Conservation (phyloP, 2,329 filamentous ascomycete species). For the Cryphonectria carpinicola region DNA sequence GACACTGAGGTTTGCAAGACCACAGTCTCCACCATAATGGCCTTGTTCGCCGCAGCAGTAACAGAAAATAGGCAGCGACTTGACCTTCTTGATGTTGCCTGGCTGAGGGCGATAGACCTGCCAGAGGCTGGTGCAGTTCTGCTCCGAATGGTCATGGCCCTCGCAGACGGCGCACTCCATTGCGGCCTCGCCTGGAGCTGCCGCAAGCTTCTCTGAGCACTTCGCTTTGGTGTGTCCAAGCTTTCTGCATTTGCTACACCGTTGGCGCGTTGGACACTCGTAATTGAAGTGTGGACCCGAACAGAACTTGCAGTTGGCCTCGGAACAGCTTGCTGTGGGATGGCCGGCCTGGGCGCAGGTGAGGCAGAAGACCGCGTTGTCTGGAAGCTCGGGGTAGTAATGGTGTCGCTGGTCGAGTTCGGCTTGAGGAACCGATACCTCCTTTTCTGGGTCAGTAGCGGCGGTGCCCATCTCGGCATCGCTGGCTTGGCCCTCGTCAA, state of each 20-base stretch:
- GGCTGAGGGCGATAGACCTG: constrained; percentile 53
- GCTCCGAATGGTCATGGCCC: constrained; percentile 60
- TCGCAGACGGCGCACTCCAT: constrained; percentile 64
- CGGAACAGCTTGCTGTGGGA: constrained; percentile 48
- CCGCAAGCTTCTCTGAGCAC: constrained; percentile 61
- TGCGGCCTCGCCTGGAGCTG: constrained; percentile 48
- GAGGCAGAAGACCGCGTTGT: constrained; percentile 52
- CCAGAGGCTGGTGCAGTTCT: constrained; percentile 64
- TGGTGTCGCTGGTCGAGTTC: constrained; percentile 45
- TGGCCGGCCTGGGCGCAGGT: constrained; percentile 57
- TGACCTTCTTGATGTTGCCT: constrained; percentile 51
- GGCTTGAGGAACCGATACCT: constrained; percentile 31
- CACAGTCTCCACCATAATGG: constrained; percentile 64
- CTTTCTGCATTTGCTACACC: constrained; percentile 65
- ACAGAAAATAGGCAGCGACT: constrained; percentile 55
- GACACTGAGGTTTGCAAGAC: constrained; percentile 29
- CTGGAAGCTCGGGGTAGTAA: constrained; percentile 57
- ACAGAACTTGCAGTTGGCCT: constrained; percentile 54
- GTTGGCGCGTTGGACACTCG: constrained; percentile 53
- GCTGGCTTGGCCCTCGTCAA: background rate
- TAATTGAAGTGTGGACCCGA: constrained; percentile 51
- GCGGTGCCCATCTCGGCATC: constrained; percentile 1
- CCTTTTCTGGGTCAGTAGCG: background rate
- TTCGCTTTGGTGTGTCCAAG: constrained; percentile 57
- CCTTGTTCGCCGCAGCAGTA: constrained; percentile 57